Percentiles rank a stretch among this genome's conserved stretches.
These are phyloP conservation scores for Nitzschia sp. DNA, from an alignment of 108 stramenopile genomes.

Conservation along the genomic window DNA sequence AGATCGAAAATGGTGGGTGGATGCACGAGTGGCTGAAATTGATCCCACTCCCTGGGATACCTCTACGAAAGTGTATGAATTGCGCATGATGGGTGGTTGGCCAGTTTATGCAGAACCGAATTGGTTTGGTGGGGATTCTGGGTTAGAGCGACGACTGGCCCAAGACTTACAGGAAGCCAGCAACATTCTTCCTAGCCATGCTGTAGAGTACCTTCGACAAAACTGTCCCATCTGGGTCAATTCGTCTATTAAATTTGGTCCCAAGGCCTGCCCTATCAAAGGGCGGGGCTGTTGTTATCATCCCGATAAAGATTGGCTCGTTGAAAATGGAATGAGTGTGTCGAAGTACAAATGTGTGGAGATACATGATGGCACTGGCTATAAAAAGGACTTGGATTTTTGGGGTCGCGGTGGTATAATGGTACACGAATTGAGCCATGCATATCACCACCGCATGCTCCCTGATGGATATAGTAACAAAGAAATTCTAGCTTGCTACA, in stretches of 20 bases:
- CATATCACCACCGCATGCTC: constrained; percentile 71
- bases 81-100: constrained; percentile 59
- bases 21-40: constrained; percentile 28
- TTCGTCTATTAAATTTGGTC: constrained; percentile 60
- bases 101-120: constrained; percentile 46
- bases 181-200: constrained; percentile 48
- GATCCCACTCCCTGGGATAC: constrained; percentile 63
- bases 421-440: constrained; percentile 86
- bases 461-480: constrained; percentile 73
- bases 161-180: constrained; percentile 50
- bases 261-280: constrained; percentile 54
- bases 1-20: constrained; percentile 23
- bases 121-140: constrained; percentile 26
- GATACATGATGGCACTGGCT: constrained; percentile 53
- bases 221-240: constrained; percentile 77
- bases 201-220: constrained; percentile 39
- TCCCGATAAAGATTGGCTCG: constrained; percentile 58
- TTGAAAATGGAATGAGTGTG: constrained; percentile 52
- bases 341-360: constrained; percentile 75
- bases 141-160: constrained; percentile 40
- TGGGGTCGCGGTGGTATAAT: constrained; percentile 86
- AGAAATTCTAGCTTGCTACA: constrained; percentile 66
- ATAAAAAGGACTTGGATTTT: constrained; percentile 56
- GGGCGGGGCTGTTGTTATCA: constrained; percentile 72
- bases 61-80: constrained; percentile 60